These are phyloP conservation scores for Leccinum fuscescens DNA, from an alignment of 1,284 basidiomycete genomes.

Conservation along the genomic window DNA sequence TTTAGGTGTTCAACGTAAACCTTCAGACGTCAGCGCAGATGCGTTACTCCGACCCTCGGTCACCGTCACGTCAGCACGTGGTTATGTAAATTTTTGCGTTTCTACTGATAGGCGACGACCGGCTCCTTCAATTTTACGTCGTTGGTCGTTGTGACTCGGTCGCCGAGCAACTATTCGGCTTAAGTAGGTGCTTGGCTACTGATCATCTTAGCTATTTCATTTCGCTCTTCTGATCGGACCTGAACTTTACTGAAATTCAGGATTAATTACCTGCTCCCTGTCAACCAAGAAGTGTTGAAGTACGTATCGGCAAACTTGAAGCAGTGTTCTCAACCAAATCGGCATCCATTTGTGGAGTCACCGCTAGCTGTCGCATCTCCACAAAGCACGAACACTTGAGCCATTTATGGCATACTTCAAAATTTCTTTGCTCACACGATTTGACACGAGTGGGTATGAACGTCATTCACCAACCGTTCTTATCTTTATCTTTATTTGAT, in stretches of 20 bases:
- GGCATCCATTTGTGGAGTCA: slow-evolving; percentile 1
- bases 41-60: not conserved
- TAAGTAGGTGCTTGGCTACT: not conserved
- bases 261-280: not conserved
- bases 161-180: not conserved
- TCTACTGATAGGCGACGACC: no score
- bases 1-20: not conserved
- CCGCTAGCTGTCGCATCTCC: not conserved
- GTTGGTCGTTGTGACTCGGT: not conserved
- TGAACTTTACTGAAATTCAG: slow-evolving; percentile 2
- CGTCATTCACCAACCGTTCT: not conserved
- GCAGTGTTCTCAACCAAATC: slow-evolving; percentile 1
- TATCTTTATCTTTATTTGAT: not conserved
- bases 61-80: not conserved
- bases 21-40: not conserved
- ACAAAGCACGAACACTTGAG: not conserved
- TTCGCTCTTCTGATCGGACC: slow-evolving; percentile 5
- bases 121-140: slow-evolving; percentile 3
- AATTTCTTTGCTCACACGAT: not conserved
- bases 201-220: not conserved
- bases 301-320: not conserved
- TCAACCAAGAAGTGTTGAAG: not conserved
- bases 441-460: slow-evolving; percentile 2
- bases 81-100: not conserved
- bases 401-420: not conserved